Conservation (phyloP, 2,329 filamentous ascomycete genomes). For the Neonectria sp. region DNA sequence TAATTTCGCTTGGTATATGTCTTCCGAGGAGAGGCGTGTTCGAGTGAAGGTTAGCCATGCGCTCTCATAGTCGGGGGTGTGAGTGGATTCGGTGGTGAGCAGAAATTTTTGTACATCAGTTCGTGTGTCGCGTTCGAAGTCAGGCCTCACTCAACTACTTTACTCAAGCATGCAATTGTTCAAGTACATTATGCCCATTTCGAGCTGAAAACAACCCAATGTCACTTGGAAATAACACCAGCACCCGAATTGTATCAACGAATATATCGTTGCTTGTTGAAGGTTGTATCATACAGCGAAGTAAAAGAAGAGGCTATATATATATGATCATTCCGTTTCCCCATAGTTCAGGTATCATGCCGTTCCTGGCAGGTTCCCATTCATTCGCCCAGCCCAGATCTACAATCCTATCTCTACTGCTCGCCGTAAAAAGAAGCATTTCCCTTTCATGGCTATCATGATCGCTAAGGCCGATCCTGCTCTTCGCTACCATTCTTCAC, state of each 20-base stretch:
- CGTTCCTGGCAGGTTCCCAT: conserved; percentile 38
- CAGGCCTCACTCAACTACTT: conserved; percentile 30
- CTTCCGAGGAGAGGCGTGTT: background rate
- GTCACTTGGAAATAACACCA: background rate
- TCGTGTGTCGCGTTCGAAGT: conserved; percentile 14
- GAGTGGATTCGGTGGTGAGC: conserved; percentile 43
- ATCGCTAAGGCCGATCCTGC: conserved; percentile 16
- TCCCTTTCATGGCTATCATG: conserved; percentile 23
- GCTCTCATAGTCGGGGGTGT: conserved; percentile 33
- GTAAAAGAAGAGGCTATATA: conserved; percentile 19
- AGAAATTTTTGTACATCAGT: conserved; percentile 40
- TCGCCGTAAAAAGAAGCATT: conserved; percentile 18
- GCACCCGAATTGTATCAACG: background rate
- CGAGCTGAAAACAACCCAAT: background rate
- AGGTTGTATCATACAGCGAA: conserved; percentile 29
- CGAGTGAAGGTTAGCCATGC: conserved; percentile 2
- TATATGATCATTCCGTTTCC: conserved; percentile 30
- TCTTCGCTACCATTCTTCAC: conserved; percentile 22
- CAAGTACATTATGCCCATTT: background rate
- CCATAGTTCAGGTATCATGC: conserved; percentile 43
- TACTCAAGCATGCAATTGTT: background rate
- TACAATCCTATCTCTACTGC: conserved; percentile 26
- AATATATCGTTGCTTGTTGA: conserved; percentile 7
- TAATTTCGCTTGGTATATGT: background rate
- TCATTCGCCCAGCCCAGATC: conserved; percentile 29